Evolutionary conservation across 2,329 filamentous ascomycete species (phyloP).

Genomic region (Lecanosticta acicola): DNA sequence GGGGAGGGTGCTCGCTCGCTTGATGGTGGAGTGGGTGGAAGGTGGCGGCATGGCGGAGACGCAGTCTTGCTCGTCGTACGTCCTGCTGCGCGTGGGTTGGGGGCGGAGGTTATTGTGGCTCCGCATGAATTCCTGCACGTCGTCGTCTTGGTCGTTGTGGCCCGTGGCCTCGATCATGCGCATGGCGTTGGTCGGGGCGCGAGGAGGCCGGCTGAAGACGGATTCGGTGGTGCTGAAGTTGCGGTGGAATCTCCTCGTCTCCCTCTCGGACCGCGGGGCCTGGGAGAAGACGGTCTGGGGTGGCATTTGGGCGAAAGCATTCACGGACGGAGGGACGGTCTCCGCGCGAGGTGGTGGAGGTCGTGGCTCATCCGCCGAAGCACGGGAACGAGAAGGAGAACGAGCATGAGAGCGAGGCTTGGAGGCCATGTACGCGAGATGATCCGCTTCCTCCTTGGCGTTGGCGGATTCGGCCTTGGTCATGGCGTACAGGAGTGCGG

Average conservation of each 20-base stretch:
- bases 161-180: slow-evolving; percentile 38
- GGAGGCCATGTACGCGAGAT: slow-evolving; percentile 20
- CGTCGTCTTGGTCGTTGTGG: slow-evolving; percentile 21
- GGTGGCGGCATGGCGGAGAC: slow-evolving; percentile 13
- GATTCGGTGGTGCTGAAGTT: slow-evolving; percentile 30
- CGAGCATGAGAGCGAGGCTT: slow-evolving; percentile 15
- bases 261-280: slow-evolving; percentile 12
- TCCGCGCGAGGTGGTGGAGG: slow-evolving; percentile 13
- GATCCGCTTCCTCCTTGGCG: slow-evolving; percentile 39
- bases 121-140: slow-evolving; percentile 22
- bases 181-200: slow-evolving; percentile 20
- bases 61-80: slow-evolving; percentile 24
- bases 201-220: slow-evolving; percentile 23
- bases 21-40: slow-evolving; percentile 11
- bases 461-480: slow-evolving; percentile 53
- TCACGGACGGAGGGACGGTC: slow-evolving; percentile 6
- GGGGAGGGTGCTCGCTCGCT: slow-evolving; percentile 19
- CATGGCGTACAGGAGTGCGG: slow-evolving; percentile 70
- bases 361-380: slow-evolving; percentile 10
- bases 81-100: slow-evolving; percentile 21
- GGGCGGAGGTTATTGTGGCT: slow-evolving; percentile 22
- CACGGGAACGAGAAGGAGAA: slow-evolving; percentile 11
- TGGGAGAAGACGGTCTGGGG: slow-evolving; percentile 26
- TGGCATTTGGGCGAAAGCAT: slow-evolving; percentile 15
- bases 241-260: slow-evolving; percentile 17